Conservation (phyloP, 345 rosid genomes). For the Boechera stricta region DNA sequence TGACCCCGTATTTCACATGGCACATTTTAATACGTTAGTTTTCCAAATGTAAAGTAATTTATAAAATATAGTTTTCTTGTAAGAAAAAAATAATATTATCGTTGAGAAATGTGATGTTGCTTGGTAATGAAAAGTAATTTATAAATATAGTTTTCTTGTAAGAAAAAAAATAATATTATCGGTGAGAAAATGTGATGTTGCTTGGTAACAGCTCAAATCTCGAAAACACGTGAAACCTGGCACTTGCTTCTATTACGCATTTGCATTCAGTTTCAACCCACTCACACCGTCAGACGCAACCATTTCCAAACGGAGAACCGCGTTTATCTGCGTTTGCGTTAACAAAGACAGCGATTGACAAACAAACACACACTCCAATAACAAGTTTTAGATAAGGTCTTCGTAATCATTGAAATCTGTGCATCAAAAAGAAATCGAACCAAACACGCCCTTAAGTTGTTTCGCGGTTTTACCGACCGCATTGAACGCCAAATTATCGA, state of each 20-base stretch:
- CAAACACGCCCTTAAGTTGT: slow-evolving; percentile 6
- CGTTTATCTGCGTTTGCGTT: slow-evolving; percentile 15
- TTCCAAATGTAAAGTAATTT: background rate
- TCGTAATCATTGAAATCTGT: background rate
- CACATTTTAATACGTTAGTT: background rate
- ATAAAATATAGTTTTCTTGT: background rate
- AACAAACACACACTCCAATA: background rate
- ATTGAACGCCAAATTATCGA: background rate
- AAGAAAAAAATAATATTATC: background rate
- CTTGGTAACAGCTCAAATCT: background rate
- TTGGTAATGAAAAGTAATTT: background rate
- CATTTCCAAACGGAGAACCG: background rate
- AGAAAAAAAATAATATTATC: too few species aligned
- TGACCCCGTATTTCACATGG: slow-evolving; percentile 13
- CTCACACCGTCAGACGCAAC: slow-evolving; percentile 19
- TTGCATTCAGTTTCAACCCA: background rate
- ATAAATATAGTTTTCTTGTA: too few species aligned
- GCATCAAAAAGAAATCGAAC: background rate
- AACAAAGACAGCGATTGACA: background rate
- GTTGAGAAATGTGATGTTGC: slow-evolving; percentile 35
- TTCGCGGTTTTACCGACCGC: background rate
- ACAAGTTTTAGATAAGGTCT: background rate
- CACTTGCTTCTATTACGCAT: slow-evolving; percentile 23
- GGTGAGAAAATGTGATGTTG: too few species aligned
- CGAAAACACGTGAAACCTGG: slow-evolving; percentile 35